Evolutionary conservation across 148 eudicot genomes (phyloP).

Genomic region (Amaranthus cruentus): DNA sequence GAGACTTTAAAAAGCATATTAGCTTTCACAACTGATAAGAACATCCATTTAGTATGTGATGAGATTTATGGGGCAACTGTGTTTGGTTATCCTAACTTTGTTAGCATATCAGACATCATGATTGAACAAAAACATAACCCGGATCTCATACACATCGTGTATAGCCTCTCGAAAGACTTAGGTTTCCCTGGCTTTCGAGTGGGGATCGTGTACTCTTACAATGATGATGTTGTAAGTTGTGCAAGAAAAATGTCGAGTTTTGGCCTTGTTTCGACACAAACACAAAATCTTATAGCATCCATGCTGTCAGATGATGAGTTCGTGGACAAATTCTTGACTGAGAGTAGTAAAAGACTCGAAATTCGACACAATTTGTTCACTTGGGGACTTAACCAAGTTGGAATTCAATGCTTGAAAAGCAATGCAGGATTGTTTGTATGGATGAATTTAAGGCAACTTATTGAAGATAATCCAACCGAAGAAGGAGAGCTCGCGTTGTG

Average conservation of each 20-base stretch:
- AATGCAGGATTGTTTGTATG: constrained; percentile 61
- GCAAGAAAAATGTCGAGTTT: constrained; percentile 62
- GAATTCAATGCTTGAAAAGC: constrained; percentile 44
- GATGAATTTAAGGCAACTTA: constrained; percentile 49
- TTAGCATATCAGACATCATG: constrained; percentile 33
- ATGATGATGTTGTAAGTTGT: constrained; percentile 36
- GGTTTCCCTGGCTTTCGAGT: constrained; percentile 59
- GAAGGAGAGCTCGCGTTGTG: constrained; percentile 54
- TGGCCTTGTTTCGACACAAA: constrained; percentile 51
- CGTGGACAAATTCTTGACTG: constrained; percentile 29
- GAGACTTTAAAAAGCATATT: constrained; percentile 27
- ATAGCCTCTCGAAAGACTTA: constrained; percentile 47
- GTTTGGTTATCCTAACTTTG: constrained; percentile 18
- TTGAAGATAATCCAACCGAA: constrained; percentile 30
- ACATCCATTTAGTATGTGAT: constrained; percentile 38
- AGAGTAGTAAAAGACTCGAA: constrained; percentile 32
- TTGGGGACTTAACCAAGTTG: constrained; percentile 30
- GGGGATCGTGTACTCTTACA: constrained; percentile 57
- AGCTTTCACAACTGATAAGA: constrained; percentile 34
- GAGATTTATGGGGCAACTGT: constrained; percentile 41
- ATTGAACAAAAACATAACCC: constrained; percentile 19
- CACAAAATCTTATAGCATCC: constrained; percentile 35
- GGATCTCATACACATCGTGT: constrained; percentile 42
- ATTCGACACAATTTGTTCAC: constrained; percentile 32
- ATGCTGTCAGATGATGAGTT: constrained; percentile 31